Percentiles rank a stretch among this genome's conserved stretches.
Evolutionary conservation across 2,329 filamentous ascomycete genomes (phyloP).

Genomic region (Talaromyces sp.): DNA sequence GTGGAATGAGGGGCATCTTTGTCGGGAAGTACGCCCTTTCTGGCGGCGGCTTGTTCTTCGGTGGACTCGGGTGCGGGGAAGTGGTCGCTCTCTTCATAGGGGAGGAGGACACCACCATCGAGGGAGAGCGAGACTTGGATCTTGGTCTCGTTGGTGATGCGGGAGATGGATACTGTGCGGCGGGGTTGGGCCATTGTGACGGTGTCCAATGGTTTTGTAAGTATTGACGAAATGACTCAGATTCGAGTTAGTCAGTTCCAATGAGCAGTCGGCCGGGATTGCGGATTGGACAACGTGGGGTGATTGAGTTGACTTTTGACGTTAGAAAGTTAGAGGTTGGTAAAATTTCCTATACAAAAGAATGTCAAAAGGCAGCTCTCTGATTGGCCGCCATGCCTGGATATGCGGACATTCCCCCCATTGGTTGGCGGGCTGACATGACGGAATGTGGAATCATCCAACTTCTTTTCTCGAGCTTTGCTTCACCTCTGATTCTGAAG

Average conservation of each 20-base stretch:
- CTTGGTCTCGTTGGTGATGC: conserved; percentile 97
- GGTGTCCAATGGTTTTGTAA: neutral
- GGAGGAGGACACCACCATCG: conserved; percentile 69
- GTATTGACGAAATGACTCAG: neutral
- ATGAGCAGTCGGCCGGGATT: no score
- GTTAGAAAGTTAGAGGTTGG: neutral
- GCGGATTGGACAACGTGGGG: neutral
- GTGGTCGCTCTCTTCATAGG: conserved; percentile 39
- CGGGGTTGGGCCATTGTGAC: conserved; percentile 11
- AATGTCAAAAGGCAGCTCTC: conserved; percentile 4
- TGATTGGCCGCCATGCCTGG: conserved; percentile 3
- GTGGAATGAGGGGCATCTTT: conserved; percentile 66
- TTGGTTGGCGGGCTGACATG: conserved; percentile 5
- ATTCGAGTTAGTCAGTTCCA: neutral
- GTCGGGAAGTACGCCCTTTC: conserved; percentile 41
- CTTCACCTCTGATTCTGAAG: neutral
- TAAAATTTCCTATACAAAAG: conserved; percentile 3
- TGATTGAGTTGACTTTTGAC: neutral
- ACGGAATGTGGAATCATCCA: neutral
- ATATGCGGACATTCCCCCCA: neutral
- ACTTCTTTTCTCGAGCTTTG: neutral
- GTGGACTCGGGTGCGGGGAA: conserved; percentile 64
- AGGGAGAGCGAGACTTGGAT: conserved; percentile 90
- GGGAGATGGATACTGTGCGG: conserved; percentile 73
- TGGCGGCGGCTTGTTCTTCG: conserved; percentile 46